These are phyloP conservation scores for Pythium coloratum DNA, from an alignment of 352 stramenopile species.

Conservation along the genomic window DNA sequence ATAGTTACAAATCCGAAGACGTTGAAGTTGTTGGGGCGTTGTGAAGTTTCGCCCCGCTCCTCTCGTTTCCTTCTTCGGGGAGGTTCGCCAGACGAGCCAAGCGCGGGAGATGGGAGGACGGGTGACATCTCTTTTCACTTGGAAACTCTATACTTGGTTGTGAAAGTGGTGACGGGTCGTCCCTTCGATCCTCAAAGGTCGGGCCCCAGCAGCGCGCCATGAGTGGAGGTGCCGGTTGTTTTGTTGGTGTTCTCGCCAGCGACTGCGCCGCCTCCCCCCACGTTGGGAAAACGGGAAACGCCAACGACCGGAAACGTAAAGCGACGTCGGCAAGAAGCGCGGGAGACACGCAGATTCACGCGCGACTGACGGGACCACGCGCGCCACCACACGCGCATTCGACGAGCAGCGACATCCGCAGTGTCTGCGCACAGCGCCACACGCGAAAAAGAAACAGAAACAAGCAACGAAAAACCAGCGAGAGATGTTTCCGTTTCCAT, in stretches of 20 bases:
- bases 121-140: constrained; percentile 9
- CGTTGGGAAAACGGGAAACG: constrained; percentile 24
- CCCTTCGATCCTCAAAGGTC: constrained; percentile 24
- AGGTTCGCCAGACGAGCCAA: constrained; percentile 28
- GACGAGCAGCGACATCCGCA: background rate
- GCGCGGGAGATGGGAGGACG: constrained; percentile 17
- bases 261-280: background rate
- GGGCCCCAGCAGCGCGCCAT: constrained; percentile 2
- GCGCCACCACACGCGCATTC: background rate
- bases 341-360: constrained; percentile 5
- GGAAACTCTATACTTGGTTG: background rate
- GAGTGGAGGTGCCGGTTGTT: constrained; percentile 22
- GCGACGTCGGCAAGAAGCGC: constrained; percentile 1
- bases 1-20: constrained; percentile 23
- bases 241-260: constrained; percentile 1
- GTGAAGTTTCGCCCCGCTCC: constrained; percentile 25
- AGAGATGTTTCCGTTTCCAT: constrained; percentile 22
- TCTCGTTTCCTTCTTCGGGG: constrained; percentile 14
- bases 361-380: background rate
- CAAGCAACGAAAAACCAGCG: background rate
- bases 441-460: background rate
- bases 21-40: constrained; percentile 34
- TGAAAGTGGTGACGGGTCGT: constrained; percentile 15
- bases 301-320: constrained; percentile 4
- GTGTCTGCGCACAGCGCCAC: background rate